Evolutionary conservation across 148 eudicot species (phyloP), one percentile per base, ranked within the genome.

Genomic region (Rhododendron molle): DNA sequence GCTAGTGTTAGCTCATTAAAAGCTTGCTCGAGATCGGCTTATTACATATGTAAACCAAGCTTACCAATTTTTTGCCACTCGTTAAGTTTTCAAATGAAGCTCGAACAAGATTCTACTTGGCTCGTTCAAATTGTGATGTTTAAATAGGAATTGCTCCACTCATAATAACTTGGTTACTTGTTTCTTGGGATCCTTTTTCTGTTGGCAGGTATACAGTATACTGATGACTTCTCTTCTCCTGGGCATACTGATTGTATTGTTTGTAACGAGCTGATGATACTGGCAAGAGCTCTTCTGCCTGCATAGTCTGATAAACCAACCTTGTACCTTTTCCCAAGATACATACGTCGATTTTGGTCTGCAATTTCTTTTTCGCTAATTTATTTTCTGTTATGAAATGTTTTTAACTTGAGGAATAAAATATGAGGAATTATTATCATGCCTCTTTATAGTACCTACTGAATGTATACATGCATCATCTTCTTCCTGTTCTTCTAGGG

Each of bases 201-300:
- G 32, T 82, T 65, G 84, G 56, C 84, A 83, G 84, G 84, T 81
- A 81, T 38, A 81, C 52, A 77, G 84, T 81, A 81, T 38, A 81
- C 52, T 20, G 38, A 81, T 13, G 38, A 83, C 54, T 65, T 65
- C 30, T 60, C 15, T 3, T 18, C 2, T 11, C 34, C 28, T 28
- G 36, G 2, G 14, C 54, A 62, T 14, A 28, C 52, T 62, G 76
- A 30, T 65, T 82, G 56, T 65, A 16, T 44, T 28, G n/a, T 44
- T 83, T 83, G 56, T 67, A 67, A 44, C 84, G 44, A 7, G 26
- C 26, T 15, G 56, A n/a, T 44, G 76, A 43, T 36, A 7, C 12
- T 0, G 56, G n/a, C 54, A 38, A 9, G 50, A 60, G 52, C 50
- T 36, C 77, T 30, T 26, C 14, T 26, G 20, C 9, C 9, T 46